Percentiles rank a stretch among this genome's conserved stretches.
These are phyloP conservation scores for Populus hybrid DNA, from an alignment of 441 rosid species.

Conservation along the genomic window DNA sequence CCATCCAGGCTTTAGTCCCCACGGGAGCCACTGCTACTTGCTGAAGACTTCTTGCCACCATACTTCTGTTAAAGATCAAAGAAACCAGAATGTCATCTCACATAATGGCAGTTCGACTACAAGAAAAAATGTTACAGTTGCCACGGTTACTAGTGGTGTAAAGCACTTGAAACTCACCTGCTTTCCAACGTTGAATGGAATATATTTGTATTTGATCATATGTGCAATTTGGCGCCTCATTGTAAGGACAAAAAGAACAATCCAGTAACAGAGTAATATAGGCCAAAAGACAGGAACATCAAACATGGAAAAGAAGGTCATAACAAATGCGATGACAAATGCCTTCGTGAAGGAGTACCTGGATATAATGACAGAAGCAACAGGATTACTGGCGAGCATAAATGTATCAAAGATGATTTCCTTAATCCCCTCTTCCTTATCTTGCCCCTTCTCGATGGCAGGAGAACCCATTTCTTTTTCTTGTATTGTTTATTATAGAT, in stretches of 20 bases:
- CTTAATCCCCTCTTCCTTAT: neutral
- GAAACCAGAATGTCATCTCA: constrained; percentile 8
- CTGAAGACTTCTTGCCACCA: constrained; percentile 53
- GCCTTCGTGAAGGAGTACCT: constrained; percentile 94
- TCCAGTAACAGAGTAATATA: constrained; percentile 84
- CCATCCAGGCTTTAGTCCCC: constrained; percentile 44
- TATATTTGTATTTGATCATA: constrained; percentile 90
- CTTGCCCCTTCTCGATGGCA: neutral
- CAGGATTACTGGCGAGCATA: constrained; percentile 10
- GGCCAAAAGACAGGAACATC: constrained; percentile 98
- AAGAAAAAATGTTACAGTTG: neutral
- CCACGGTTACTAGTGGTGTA: neutral
- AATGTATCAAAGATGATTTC: neutral
- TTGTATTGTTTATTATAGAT: neutral
- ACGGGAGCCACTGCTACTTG: constrained; percentile 47
- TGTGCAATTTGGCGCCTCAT: constrained; percentile 94
- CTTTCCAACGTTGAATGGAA: constrained; percentile 79
- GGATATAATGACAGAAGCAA: constrained; percentile 22
- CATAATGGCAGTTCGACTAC: neutral
- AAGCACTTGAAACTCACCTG: constrained; percentile 46
- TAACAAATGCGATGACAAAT: constrained; percentile 71
- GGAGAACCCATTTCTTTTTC: neutral
- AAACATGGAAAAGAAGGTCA: constrained; percentile 86
- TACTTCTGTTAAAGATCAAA: constrained; percentile 46
- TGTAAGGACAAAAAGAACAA: constrained; percentile 77